Evolutionary conservation across 2,329 filamentous ascomycete species (phyloP), one percentile per base, ranked within the genome.

Genomic region (Talaromyces funiculosus): DNA sequence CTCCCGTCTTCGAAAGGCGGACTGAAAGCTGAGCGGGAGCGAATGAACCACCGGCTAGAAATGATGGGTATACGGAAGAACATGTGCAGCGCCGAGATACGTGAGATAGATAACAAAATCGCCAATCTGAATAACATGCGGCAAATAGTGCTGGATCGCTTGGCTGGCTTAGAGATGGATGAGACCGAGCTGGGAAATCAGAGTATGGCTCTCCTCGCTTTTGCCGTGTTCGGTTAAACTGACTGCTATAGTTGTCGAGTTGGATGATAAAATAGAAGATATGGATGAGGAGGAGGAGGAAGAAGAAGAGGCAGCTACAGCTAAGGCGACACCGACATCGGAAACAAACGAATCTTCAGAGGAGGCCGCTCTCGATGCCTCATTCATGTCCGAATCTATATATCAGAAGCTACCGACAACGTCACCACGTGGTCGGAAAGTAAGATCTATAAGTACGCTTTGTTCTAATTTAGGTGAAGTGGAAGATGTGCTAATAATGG

Each of bases 311-410:
- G 68, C 83, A 61, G 80, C 81, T 37, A 67, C 74, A 49, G 67
- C 71, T n/a, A 70, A 74, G 31, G 73, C 69, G 24, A 77, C 72
- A 43, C 73, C 72, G 7, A 73, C 69, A 57, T 72, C 66, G 18
- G 74, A 75, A 45, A 67, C 61, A 12, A 72, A 73, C 26, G 77
- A 80, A 62, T 63, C 81, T 64, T 74, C 84, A 76, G 75, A 88
- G 67, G 79, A 77, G 40, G 73, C 76, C 61, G 76, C 76, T 53
- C 78, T 78, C 68, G 79, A 82, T 65, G 79, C 80, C 5, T 83
- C 84, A 0, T 99, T 97, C 79, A 97, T 97, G 94, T 97, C 94
- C 3, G 91, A 97, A 74, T 97, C 92, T 12, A 90, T 99, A 67
- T 99, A 97, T 73, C 90, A 95, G 67, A 97, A 97, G 75, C 79